A percentile compares a stretch with the other conserved stretches of the same genome.
Conservation (phyloP, 2,329 filamentous ascomycete species). For the Hymenoscyphus repandus region DNA sequence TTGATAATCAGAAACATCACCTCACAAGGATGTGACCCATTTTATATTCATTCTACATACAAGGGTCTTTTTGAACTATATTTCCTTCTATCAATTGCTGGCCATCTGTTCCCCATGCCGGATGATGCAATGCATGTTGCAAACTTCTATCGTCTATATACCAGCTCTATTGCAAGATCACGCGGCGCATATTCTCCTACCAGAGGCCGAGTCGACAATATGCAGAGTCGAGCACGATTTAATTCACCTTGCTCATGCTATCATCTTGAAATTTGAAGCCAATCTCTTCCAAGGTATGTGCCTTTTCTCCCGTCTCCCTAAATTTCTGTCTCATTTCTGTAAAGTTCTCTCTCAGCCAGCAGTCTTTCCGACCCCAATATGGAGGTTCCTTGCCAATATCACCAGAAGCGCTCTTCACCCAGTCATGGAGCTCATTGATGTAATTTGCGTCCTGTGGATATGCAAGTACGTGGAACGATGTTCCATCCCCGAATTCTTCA, state of each 20-base stretch:
- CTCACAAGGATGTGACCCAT: no score
- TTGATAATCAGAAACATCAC: background rate
- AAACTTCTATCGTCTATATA: no score
- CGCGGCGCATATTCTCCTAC: no score
- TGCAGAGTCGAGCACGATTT: no score
- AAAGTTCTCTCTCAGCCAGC: constrained; percentile 67
- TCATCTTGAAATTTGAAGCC: constrained; percentile 52
- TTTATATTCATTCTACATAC: no score
- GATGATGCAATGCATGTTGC: no score
- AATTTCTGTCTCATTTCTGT: constrained; percentile 68
- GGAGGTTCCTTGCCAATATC: constrained; percentile 60
- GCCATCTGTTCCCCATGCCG: no score
- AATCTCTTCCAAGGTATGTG: constrained; percentile 64
- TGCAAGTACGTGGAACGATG: constrained; percentile 44
- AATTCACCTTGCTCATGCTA: background rate
- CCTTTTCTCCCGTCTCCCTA: constrained; percentile 55
- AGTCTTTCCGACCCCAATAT: constrained; percentile 63
- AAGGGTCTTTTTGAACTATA: no score
- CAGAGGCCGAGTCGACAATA: no score
- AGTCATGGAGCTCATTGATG: constrained; percentile 63
- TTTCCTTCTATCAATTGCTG: no score
- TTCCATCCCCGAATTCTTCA: constrained; percentile 37
- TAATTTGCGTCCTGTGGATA: constrained; percentile 60
- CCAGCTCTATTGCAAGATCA: no score
- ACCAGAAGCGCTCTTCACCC: constrained; percentile 48